These are phyloP conservation scores for Aspergillus egyptiacus DNA, from an alignment of 495 filamentous ascomycete genomes.

Conservation along the genomic window DNA sequence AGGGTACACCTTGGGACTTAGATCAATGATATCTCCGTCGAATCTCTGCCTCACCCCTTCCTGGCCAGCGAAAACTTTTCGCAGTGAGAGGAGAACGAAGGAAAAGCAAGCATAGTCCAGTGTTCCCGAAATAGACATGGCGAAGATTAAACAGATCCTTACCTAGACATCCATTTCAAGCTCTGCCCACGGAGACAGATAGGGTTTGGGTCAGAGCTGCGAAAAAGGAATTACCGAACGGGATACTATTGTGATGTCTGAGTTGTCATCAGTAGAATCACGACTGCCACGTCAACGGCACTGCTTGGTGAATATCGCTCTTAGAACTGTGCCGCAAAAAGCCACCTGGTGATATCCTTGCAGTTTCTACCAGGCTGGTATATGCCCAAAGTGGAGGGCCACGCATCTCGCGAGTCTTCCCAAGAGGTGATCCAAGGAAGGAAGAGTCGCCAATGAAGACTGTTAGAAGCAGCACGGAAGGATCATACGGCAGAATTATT, in stretches of 20 bases:
- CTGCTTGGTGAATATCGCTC: constrained; percentile 1
- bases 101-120: too few relatives aligned
- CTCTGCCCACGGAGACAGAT: not conserved
- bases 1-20: too few relatives aligned
- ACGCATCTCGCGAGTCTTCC: not conserved
- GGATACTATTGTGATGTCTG: not conserved
- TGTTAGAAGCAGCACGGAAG: not conserved
- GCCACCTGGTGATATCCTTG: constrained; percentile 14
- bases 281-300: constrained; percentile 28
- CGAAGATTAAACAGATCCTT: too few relatives aligned
- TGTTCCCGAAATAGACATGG: too few relatives aligned
- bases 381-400: not conserved
- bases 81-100: too few relatives aligned
- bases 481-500: not conserved
- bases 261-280: constrained; percentile 1
- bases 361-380: constrained; percentile 11
- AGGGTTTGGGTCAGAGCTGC: not conserved
- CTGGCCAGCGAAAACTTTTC: too few relatives aligned
- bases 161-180: not conserved
- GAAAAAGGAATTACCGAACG: not conserved
- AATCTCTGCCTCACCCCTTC: too few relatives aligned
- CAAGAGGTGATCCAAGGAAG: constrained; percentile 1
- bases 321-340: constrained; percentile 2
- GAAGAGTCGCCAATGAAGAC: not conserved
- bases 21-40: too few relatives aligned